Evolutionary conservation across 176 grass and related monocot species (phyloP).

Genomic region (Raddia distichophylla): DNA sequence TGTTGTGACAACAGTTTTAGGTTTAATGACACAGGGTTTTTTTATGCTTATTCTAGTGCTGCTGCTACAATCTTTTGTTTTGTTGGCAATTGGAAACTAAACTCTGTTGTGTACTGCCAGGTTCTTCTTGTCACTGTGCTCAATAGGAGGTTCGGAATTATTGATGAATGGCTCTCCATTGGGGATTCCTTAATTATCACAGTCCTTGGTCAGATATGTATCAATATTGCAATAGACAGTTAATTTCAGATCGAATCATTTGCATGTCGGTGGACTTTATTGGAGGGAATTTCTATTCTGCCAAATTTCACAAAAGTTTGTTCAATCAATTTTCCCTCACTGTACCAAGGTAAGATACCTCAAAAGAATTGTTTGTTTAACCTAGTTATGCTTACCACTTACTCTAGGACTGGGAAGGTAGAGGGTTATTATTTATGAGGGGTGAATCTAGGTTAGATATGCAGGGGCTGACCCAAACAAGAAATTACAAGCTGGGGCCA

Average conservation of each 20-base stretch:
- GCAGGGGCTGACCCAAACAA: no score
- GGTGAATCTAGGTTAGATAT: background rate
- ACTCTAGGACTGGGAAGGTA: background rate
- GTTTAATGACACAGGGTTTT: conserved; percentile 94
- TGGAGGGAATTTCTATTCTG: no score
- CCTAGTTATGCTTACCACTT: background rate
- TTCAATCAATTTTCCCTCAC: no score
- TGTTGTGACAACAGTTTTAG: conserved; percentile 73
- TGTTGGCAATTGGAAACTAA: conserved; percentile 32
- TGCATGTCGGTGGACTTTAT: background rate
- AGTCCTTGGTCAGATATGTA: conserved; percentile 80
- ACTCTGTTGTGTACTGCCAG: conserved; percentile 45
- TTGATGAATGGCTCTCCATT: conserved; percentile 92
- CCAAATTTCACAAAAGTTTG: no score
- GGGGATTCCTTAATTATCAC: conserved; percentile 97
- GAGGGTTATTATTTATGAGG: background rate
- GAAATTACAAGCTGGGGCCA: no score
- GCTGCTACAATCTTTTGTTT: conserved; percentile 7
- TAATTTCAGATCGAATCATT: background rate
- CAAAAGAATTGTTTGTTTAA: background rate
- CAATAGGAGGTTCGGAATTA: conserved; percentile 75
- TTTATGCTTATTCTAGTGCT: conserved; percentile 25
- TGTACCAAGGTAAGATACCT: background rate
- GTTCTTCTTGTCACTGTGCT: conserved; percentile 88
- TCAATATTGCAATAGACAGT: conserved; percentile 5